Base-by-base conservation (phyloP, 768 basidiomycete genomes). In the Tremella yokohamensis region DNA sequence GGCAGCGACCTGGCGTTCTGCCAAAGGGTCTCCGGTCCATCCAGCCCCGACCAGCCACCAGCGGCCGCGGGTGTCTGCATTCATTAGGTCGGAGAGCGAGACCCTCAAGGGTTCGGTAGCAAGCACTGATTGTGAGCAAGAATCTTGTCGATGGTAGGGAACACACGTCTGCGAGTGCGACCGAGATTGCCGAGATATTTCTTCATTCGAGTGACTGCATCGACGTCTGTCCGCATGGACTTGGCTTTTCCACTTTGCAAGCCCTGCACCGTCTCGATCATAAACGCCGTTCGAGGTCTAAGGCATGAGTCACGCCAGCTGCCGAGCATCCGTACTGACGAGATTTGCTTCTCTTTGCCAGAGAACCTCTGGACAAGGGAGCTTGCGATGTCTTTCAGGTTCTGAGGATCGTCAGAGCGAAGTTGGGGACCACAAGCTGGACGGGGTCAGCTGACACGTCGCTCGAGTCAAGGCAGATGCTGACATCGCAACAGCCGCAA, bases 21-120 rank as follows among this genome's bases (percentile, higher is more conserved):
- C 81, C 2, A 97, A 82, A 8, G 96, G 93, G 68, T 97, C 86
- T 1, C 93, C 93, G 29, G 83, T 82, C 94, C 94, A 99, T 0
- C 89, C 94, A 1, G 94, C 90, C 16, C 94, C 96, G 37, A 97
- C 89, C 1, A 97, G 81, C 94, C 96, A 98, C 96, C 96, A 98
- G 79, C 96, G 96, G 3, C 93, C 96, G 71, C 85, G 88, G 11
- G 82, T 87, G 56, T 89, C 85, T 0, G 90, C 86, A 0, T 85
- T 83, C 59, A 84, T 88, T 4, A 98, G 82, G 76, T 98, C 94
- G n/a, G 81, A 80, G 20, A 97, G 80, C 0, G 88, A 85, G 1
- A 96, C 84, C 7, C 91, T 86, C 8, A 99, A 80, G 0, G 92
- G 86, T 45, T 97, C 96, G 68, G 89, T 85, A 0, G 85, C 83